These are phyloP conservation scores for Sporothrix humicola DNA, from an alignment of 2,329 filamentous ascomycete species.

Conservation along the genomic window DNA sequence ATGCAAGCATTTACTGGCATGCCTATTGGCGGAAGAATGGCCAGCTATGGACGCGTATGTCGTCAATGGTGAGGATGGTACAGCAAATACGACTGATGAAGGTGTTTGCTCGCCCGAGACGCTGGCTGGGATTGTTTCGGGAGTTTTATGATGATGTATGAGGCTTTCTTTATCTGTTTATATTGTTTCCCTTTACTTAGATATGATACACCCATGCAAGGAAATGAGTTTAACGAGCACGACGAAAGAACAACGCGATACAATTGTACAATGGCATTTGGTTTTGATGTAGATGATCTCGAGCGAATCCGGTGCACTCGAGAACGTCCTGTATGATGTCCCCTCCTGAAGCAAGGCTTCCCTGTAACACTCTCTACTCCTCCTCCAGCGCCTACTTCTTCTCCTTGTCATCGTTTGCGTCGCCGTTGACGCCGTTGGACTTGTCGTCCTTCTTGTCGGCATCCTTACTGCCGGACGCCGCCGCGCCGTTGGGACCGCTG, in stretches of 20 bases:
- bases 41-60: slow-evolving; percentile 60
- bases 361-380: not conserved
- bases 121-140: slow-evolving; percentile 71
- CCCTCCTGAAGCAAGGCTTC: not conserved
- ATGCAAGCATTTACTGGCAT: slow-evolving; percentile 92
- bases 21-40: slow-evolving; percentile 74
- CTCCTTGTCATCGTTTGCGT: slow-evolving; percentile 53
- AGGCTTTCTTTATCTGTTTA: slow-evolving; percentile 36
- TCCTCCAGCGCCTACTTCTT: slow-evolving; percentile 38
- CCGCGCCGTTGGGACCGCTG: slow-evolving; percentile 47
- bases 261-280: slow-evolving; percentile 31
- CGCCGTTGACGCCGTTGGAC: slow-evolving; percentile 37
- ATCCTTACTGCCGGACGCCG: slow-evolving; percentile 55
- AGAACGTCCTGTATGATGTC: slow-evolving; percentile 6
- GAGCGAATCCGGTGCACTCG: slow-evolving; percentile 13
- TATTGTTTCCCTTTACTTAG: not conserved
- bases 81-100: not conserved
- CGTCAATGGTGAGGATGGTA: slow-evolving; percentile 58
- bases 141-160: slow-evolving; percentile 40
- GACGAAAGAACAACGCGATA: not conserved
- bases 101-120: slow-evolving; percentile 56
- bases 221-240: not conserved
- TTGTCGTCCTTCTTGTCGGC: slow-evolving; percentile 53
- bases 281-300: not conserved
- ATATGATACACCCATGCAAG: not conserved